phyloP scores from a whole-genome alignment of 192 early-diverging fungal genomes.

The Dimargaris cristalligena region DNA sequence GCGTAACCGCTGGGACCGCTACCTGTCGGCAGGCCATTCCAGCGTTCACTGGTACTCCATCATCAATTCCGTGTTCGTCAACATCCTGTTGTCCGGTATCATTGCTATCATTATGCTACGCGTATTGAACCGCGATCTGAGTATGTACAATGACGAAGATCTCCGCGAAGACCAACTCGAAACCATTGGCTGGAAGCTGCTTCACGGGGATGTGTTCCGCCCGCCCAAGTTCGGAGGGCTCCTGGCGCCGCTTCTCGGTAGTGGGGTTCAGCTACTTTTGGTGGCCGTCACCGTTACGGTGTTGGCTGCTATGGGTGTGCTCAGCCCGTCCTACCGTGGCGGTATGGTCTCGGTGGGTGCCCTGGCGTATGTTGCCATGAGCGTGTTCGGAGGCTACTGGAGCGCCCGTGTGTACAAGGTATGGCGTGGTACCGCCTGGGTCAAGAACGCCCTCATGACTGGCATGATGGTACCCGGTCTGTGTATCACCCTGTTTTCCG shows the following conservation, averaged over 20 bases:
- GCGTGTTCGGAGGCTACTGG: slow-evolving; percentile 43
- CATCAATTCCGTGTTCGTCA: slow-evolving; percentile 48
- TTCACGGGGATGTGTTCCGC: slow-evolving; percentile 64
- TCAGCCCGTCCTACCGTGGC: slow-evolving; percentile 48
- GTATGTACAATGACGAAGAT: slow-evolving; percentile 28
- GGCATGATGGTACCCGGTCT: slow-evolving; percentile 36
- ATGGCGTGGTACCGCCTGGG: slow-evolving; percentile 50
- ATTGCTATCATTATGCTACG: slow-evolving; percentile 48
- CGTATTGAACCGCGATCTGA: slow-evolving; percentile 42
- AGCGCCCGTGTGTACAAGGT: slow-evolving; percentile 51
- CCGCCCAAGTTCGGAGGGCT: slow-evolving; percentile 42
- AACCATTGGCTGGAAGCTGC: slow-evolving; percentile 53
- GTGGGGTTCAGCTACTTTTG: slow-evolving; percentile 48
- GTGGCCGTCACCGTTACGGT: slow-evolving; percentile 32
- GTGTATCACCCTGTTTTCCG: slow-evolving; percentile 42
- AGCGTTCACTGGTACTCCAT: slow-evolving; percentile 51
- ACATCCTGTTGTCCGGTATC: slow-evolving; percentile 44
- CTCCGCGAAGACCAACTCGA: slow-evolving; percentile 48
- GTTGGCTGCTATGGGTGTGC: slow-evolving; percentile 35
- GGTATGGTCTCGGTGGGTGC: slow-evolving; percentile 36
- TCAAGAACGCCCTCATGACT: slow-evolving; percentile 47
- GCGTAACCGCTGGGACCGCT: slow-evolving; percentile 48
- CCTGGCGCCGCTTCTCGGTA: slow-evolving; percentile 53
- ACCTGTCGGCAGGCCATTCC: slow-evolving; percentile 29
- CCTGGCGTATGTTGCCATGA: slow-evolving; percentile 34